phyloP scores from a whole-genome alignment of 1,284 basidiomycete species.

The Austroboletus niveus region DNA sequence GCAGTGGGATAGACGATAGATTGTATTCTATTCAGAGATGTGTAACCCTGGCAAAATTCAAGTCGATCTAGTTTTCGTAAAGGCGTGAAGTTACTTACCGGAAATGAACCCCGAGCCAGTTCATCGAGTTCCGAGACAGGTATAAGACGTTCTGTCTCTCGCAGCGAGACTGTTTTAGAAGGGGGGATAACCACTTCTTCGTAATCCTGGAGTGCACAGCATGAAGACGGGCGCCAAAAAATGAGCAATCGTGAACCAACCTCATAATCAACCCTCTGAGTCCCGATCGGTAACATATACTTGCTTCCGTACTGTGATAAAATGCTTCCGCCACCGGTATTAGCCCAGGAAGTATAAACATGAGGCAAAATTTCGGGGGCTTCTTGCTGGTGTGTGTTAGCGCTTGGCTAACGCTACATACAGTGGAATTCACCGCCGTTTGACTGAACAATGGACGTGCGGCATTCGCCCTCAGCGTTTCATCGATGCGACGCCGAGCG shows the following conservation, averaged over 20 bases:
- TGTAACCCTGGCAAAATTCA: slow-evolving; percentile 66
- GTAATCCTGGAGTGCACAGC: slow-evolving; percentile 45
- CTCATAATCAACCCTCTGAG: slow-evolving; percentile 64
- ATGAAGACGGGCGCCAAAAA: slow-evolving; percentile 2
- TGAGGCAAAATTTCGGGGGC: slow-evolving; percentile 77
- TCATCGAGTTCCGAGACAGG: slow-evolving; percentile 74
- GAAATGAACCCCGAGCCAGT: slow-evolving; percentile 85
- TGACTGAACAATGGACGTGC: slow-evolving; percentile 67
- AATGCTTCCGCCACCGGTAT: slow-evolving; percentile 54
- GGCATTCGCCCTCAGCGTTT: slow-evolving; percentile 62
- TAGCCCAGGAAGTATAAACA: slow-evolving; percentile 78
- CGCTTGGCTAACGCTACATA: not conserved
- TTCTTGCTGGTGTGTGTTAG: slow-evolving; percentile 43
- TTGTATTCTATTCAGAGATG: slow-evolving; percentile 90
- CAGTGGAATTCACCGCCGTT: slow-evolving; percentile 45
- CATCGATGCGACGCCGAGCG: slow-evolving; percentile 65
- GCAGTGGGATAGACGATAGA: slow-evolving; percentile 94
- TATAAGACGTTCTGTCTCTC: slow-evolving; percentile 72
- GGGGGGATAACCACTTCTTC: slow-evolving; percentile 92
- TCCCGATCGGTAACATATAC: slow-evolving; percentile 85
- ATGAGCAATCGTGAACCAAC: slow-evolving; percentile 36
- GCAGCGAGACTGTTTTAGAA: slow-evolving; percentile 76
- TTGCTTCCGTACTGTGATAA: slow-evolving; percentile 74
- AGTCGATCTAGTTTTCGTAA: slow-evolving; percentile 1
- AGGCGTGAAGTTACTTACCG: slow-evolving; percentile 48